A percentile compares a stretch with the other conserved stretches of the same genome.
phyloP scores from a whole-genome alignment of 176 grass and related monocot species.

The Oryza punctata region DNA sequence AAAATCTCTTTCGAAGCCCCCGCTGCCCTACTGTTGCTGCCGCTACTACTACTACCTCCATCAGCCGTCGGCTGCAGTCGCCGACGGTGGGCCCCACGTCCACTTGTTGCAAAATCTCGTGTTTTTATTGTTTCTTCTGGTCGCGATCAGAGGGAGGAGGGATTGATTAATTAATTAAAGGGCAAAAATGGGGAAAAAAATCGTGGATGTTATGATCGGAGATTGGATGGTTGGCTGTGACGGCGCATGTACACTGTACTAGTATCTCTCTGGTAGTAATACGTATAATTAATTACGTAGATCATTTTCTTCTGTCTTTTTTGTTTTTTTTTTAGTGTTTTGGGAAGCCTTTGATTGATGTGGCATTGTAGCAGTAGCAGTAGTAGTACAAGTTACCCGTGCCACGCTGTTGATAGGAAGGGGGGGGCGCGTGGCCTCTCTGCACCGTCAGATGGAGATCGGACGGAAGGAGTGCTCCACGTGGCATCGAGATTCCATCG shows the following conservation, averaged over 20 bases:
- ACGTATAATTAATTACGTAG: neutral
- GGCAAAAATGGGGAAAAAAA: neutral
- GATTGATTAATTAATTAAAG: no score
- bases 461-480: neutral
- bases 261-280: neutral
- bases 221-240: neutral
- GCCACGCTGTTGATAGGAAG: no score
- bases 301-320: neutral
- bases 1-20: neutral
- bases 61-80: neutral
- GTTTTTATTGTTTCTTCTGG: neutral
- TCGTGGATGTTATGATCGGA: neutral
- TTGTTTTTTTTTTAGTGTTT: neutral
- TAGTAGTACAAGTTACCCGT: no score
- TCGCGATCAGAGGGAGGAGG: neutral
- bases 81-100: neutral
- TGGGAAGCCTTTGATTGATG: no score
- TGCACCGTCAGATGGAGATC: neutral
- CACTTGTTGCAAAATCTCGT: neutral
- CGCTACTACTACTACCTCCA: neutral
- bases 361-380: no score
- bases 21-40: no score
- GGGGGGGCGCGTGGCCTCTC: neutral
- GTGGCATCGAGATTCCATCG: neutral
- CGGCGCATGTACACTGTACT: neutral